Percentiles rank a stretch among this genome's conserved stretches.
These are phyloP conservation scores for Rhododendron griersonianum DNA, from an alignment of 148 eudicot species.

Conservation along the genomic window DNA sequence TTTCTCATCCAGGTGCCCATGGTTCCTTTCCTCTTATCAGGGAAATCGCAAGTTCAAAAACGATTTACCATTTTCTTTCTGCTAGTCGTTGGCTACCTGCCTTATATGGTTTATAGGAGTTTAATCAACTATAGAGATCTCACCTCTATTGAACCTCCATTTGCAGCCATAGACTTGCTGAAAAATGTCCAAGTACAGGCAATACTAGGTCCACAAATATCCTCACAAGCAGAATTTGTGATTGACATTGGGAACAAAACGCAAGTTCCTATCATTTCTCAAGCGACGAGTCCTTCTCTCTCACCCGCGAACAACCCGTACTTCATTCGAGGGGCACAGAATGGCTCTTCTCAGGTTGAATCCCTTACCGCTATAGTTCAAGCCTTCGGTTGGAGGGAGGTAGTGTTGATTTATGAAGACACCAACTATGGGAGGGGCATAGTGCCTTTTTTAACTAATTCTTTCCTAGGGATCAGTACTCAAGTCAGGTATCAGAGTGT, in stretches of 20 bases:
- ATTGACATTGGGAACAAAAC: not conserved
- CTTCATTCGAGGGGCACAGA: not conserved
- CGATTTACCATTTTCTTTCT: not conserved
- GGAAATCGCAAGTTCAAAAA: too few relatives aligned
- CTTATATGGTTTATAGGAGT: not conserved
- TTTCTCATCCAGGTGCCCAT: too few relatives aligned
- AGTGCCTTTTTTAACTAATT: conserved; percentile 38
- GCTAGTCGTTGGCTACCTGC: not conserved
- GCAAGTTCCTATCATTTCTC: not conserved
- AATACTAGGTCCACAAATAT: not conserved
- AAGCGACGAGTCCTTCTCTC: not conserved
- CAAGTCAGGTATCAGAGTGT: conserved; percentile 31
- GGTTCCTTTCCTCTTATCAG: too few relatives aligned
- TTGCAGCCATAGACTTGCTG: not conserved
- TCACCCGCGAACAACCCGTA: not conserved
- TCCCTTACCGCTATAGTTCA: conserved; percentile 47
- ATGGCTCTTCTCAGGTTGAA: not conserved
- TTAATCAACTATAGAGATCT: not conserved
- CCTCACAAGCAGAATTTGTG: not conserved
- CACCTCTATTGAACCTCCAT: not conserved
- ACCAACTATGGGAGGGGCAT: conserved; percentile 42
- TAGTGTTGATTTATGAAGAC: conserved; percentile 23
- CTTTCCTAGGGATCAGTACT: conserved; percentile 22
- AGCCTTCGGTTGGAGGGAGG: conserved; percentile 55
- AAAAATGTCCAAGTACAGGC: not conserved